phyloP scores from a whole-genome alignment of 73 alveolate genomes.

The Blepharisma japonicum region DNA sequence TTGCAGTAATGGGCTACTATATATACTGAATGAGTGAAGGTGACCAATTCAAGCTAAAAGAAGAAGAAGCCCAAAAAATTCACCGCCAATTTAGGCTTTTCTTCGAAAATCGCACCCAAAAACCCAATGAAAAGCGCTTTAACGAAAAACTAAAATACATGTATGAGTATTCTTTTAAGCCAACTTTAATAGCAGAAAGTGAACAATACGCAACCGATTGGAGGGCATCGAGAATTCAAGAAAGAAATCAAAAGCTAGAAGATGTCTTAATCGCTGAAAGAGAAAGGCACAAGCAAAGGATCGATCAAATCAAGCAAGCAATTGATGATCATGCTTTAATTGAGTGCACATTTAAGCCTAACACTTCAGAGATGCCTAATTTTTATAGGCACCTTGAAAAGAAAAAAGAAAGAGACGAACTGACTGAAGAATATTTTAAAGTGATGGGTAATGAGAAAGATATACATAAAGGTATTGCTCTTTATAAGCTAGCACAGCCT shows the following conservation, averaged over 20 bases:
- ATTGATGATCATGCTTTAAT: not conserved
- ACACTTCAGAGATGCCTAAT: not conserved
- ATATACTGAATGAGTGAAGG: not conserved
- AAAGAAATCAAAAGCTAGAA: not conserved
- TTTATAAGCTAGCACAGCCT: not conserved
- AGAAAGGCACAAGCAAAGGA: not conserved
- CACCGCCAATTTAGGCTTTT: not conserved
- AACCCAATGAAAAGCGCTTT: not conserved
- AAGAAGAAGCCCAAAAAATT: not conserved
- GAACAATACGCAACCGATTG: not conserved
- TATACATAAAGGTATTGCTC: constrained; percentile 1
- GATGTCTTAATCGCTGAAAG: not conserved
- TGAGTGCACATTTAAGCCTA: constrained; percentile 4
- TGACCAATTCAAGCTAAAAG: not conserved
- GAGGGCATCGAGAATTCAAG: not conserved
- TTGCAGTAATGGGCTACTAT: constrained; percentile 15
- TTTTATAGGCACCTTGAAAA: not conserved
- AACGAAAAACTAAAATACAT: not conserved
- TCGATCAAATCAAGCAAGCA: not conserved
- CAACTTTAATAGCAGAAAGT: not conserved
- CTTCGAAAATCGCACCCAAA: not conserved
- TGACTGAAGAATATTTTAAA: constrained; percentile 9
- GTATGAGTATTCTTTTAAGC: not conserved
- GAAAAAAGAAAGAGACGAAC: constrained; percentile 8
- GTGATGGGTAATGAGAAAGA: not conserved